Evolutionary conservation across 805 yeast species (phyloP).

Genomic region (Yamadazyma sp.): DNA sequence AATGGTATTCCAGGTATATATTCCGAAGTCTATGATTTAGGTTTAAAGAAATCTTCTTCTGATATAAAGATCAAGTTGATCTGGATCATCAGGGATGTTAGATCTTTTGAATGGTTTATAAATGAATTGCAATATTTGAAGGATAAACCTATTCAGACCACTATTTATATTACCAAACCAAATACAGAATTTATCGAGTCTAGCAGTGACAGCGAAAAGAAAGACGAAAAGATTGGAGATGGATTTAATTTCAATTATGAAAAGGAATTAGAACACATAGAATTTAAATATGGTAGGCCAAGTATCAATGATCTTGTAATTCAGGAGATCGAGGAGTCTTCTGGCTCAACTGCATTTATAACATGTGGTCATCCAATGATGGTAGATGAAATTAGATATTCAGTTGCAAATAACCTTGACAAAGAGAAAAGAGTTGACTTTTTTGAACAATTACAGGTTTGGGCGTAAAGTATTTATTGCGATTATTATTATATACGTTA

Average conservation of each 20-base stretch:
- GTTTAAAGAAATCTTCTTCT: conserved; percentile 14
- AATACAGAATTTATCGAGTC: conserved; percentile 3
- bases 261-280: conserved; percentile 28
- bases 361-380: conserved; percentile 62
- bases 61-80: conserved; percentile 37
- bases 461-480: conserved; percentile 39
- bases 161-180: conserved; percentile 27
- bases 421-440: conserved; percentile 55
- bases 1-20: conserved; percentile 65
- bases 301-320: conserved; percentile 36
- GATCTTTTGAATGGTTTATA: conserved; percentile 47
- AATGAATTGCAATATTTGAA: conserved; percentile 34
- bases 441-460: conserved; percentile 70
- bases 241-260: conserved; percentile 4
- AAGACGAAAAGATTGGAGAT: conserved; percentile 8
- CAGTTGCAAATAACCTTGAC: conserved; percentile 42
- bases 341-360: conserved; percentile 49
- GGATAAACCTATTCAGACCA: conserved; percentile 22
- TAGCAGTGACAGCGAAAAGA: conserved; percentile 9
- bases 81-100: conserved; percentile 61
- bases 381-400: conserved; percentile 53
- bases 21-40: conserved; percentile 35
- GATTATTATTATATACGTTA: conserved; percentile 1
- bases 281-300: conserved; percentile 49
- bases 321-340: conserved; percentile 31